Conservation (phyloP, 2,329 filamentous ascomycete species). For the Sarocladiaceae sp. region DNA sequence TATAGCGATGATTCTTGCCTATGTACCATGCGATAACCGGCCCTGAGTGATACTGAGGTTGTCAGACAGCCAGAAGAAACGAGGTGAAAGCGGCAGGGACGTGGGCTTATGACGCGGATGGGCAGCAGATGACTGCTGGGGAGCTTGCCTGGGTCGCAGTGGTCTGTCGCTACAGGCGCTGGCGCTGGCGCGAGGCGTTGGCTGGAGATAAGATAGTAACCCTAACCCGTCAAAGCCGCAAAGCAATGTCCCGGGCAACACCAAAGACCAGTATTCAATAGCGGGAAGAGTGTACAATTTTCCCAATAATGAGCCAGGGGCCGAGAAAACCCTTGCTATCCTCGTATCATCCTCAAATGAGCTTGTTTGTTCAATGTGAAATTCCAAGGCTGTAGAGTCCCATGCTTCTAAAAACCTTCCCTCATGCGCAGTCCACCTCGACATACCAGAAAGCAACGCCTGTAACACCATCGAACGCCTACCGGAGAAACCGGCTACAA, state of each 20-base stretch:
- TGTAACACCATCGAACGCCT: neutral
- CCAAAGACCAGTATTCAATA: no score
- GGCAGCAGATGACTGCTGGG: neutral
- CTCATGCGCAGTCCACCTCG: neutral
- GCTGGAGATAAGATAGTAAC: slow-evolving; percentile 1
- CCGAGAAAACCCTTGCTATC: no score
- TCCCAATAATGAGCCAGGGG: no score
- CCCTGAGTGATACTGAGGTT: neutral
- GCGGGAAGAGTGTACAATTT: no score
- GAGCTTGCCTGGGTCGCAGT: neutral
- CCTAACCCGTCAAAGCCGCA: no score
- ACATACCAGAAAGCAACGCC: neutral
- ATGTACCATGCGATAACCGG: no score
- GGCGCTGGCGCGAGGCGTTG: neutral
- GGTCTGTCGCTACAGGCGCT: neutral
- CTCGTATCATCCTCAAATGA: no score
- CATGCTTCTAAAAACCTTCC: no score
- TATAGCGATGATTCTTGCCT: no score
- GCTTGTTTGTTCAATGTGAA: no score
- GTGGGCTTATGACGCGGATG: slow-evolving; percentile 7
- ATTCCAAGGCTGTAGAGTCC: no score
- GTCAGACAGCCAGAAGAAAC: neutral
- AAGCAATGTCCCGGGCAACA: no score
- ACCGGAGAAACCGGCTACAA: neutral
- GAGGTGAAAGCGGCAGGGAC: neutral